These are phyloP conservation scores for Talaromyces marneffei DNA, from an alignment of 2,329 filamentous ascomycete species.

Conservation along the genomic window DNA sequence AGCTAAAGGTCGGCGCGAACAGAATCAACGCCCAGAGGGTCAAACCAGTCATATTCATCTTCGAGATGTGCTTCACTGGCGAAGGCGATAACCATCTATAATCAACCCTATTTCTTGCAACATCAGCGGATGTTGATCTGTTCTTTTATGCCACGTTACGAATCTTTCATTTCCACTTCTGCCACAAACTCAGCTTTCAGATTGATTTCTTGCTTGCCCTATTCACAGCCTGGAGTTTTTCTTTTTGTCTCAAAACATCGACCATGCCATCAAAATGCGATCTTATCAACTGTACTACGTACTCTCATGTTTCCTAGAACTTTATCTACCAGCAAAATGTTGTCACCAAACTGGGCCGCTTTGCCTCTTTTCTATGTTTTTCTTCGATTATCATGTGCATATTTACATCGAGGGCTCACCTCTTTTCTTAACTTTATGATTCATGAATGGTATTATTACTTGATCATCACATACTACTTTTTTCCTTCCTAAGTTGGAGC, in stretches of 20 bases:
- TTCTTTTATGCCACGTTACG: slow-evolving; percentile 2
- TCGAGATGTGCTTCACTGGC: slow-evolving; percentile 3
- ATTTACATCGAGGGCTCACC: neutral
- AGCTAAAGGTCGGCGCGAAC: neutral
- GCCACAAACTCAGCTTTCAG: neutral
- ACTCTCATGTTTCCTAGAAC: neutral
- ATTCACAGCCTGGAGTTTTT: slow-evolving; percentile 5
- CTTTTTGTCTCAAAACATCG: neutral
- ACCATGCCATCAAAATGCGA: neutral
- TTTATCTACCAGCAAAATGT: no score
- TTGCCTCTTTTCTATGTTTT: neutral
- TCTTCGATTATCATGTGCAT: slow-evolving; percentile 9
- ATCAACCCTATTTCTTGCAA: neutral
- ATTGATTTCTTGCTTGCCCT: neutral
- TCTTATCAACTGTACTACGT: neutral
- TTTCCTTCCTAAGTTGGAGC: no score
- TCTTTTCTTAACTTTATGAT: neutral
- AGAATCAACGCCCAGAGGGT: neutral
- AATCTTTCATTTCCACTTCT: neutral
- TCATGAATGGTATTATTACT: slow-evolving; percentile 3
- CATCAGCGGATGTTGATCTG: neutral
- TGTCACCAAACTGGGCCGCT: neutral
- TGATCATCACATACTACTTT: neutral
- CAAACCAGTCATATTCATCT: slow-evolving; percentile 2
- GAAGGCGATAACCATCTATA: neutral